Evolutionary conservation across 495 filamentous ascomycete species (phyloP).

Genomic region (Platismatia glauca): DNA sequence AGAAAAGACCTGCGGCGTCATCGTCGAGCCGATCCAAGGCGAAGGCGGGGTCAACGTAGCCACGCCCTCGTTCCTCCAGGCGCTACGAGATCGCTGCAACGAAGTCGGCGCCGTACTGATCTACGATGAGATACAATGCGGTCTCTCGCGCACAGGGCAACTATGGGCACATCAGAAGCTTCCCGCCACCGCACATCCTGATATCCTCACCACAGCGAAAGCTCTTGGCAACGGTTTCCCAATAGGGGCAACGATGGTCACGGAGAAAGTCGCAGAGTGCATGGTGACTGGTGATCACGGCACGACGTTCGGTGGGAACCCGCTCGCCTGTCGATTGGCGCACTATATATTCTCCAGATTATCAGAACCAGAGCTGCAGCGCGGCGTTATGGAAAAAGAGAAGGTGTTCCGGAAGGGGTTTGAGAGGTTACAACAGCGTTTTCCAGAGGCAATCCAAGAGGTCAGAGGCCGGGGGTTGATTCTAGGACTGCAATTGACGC

Average conservation of each 20-base stretch:
- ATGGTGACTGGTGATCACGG: constrained; percentile 92
- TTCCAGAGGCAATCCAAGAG: constrained; percentile 64
- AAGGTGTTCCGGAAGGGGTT: constrained; percentile 58
- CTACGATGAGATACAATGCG: constrained; percentile 96
- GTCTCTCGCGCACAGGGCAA: constrained; percentile 72
- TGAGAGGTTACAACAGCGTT: constrained; percentile 50
- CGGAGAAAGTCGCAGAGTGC: constrained; percentile 60
- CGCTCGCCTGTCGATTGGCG: constrained; percentile 73
- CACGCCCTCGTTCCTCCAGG: constrained; percentile 66
- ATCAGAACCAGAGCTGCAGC: constrained; percentile 53
- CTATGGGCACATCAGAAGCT: constrained; percentile 80
- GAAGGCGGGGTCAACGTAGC: constrained; percentile 89
- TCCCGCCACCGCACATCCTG: constrained; percentile 73
- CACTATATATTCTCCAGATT: constrained; percentile 75
- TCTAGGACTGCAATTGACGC: constrained; percentile 69
- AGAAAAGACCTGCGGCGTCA: constrained; percentile 82
- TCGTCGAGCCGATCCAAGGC: constrained; percentile 95
- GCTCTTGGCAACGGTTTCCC: constrained; percentile 94
- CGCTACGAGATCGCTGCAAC: constrained; percentile 69
- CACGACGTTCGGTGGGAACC: constrained; percentile 95
- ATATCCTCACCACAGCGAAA: constrained; percentile 90
- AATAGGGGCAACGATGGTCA: constrained; percentile 82
- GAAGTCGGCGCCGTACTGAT: constrained; percentile 83
- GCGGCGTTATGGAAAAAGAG: constrained; percentile 54
- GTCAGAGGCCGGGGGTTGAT: constrained; percentile 77